Evolutionary conservation across 306 rosid genomes (phyloP).

Genomic region (Urtica urens): DNA sequence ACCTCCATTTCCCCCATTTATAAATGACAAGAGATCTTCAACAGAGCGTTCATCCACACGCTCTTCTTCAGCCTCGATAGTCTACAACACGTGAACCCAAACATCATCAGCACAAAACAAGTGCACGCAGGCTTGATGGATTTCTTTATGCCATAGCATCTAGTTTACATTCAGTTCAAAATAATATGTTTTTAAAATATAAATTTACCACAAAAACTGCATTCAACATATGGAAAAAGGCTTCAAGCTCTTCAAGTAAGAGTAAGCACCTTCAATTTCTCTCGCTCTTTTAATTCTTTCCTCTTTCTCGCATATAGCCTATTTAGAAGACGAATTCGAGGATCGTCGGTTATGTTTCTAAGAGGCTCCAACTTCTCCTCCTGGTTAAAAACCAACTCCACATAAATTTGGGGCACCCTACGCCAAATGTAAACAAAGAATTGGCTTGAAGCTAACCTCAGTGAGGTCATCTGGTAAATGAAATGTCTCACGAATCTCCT

Average conservation of each 20-base stretch:
- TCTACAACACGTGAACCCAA: slow-evolving; percentile 33
- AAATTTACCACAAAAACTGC: slow-evolving; percentile 19
- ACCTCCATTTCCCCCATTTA: slow-evolving; percentile 70
- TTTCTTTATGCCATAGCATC: too few relatives aligned
- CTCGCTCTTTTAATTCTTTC: slow-evolving; percentile 68
- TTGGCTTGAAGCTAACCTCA: slow-evolving; percentile 41
- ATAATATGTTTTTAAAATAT: slow-evolving; percentile 14
- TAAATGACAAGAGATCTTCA: slow-evolving; percentile 80
- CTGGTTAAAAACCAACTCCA: slow-evolving; percentile 35
- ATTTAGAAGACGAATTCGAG: slow-evolving; percentile 84
- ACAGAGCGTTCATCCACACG: slow-evolving; percentile 76
- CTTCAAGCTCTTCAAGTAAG: slow-evolving; percentile 20
- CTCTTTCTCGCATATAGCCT: slow-evolving; percentile 80
- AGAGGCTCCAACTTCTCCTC: slow-evolving; percentile 88
- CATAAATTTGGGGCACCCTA: too few relatives aligned
- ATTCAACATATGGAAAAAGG: slow-evolving; percentile 28
- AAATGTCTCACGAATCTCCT: slow-evolving; percentile 85
- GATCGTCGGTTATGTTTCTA: slow-evolving; percentile 73
- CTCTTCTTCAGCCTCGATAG: slow-evolving; percentile 62
- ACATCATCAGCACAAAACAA: slow-evolving; percentile 9
- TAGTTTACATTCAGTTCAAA: slow-evolving; percentile 13
- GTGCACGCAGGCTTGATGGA: not conserved
- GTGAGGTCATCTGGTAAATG: slow-evolving; percentile 91
- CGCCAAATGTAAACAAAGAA: slow-evolving; percentile 1
- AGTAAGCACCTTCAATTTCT: slow-evolving; percentile 58